These are phyloP conservation scores for Penicillium sp. DNA, from an alignment of 2,329 filamentous ascomycete species.

Conservation along the genomic window DNA sequence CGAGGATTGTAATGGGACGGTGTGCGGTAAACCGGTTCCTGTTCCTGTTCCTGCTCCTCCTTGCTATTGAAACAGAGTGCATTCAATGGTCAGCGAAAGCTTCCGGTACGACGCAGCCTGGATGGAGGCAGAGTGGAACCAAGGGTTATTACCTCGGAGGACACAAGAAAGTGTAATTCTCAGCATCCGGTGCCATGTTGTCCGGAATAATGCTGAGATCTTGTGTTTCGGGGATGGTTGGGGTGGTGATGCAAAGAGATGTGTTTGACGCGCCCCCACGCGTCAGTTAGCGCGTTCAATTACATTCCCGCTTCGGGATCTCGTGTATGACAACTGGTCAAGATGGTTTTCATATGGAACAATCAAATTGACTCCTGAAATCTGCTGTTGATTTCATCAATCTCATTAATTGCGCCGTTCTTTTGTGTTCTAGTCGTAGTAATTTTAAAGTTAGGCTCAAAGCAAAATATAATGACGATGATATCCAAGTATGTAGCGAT, in stretches of 20 bases:
- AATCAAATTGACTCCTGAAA: neutral
- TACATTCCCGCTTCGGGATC: slow-evolving; percentile 26
- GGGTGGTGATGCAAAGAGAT: slow-evolving; percentile 6
- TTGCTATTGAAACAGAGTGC: slow-evolving; percentile 25
- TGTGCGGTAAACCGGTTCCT: slow-evolving; percentile 52
- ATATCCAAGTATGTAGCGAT: neutral
- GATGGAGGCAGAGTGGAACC: neutral
- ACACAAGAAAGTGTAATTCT: slow-evolving; percentile 29
- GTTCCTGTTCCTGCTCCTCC: slow-evolving; percentile 41
- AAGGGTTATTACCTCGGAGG: slow-evolving; percentile 28
- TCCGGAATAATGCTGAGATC: neutral
- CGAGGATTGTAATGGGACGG: slow-evolving; percentile 70
- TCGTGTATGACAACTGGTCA: neutral
- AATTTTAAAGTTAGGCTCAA: neutral
- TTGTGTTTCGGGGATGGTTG: slow-evolving; percentile 5
- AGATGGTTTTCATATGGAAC: neutral
- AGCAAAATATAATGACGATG: neutral
- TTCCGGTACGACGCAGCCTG: neutral
- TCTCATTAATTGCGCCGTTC: neutral
- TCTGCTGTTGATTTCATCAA: neutral
- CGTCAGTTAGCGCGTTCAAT: slow-evolving; percentile 29
- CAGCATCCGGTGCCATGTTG: slow-evolving; percentile 21
- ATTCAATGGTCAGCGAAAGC: slow-evolving; percentile 16
- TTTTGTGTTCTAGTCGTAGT: neutral
- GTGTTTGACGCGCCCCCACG: slow-evolving; percentile 22